Evolutionary conservation across 352 stramenopile species (phyloP).

Genomic region (Phytophthora hybrid): DNA sequence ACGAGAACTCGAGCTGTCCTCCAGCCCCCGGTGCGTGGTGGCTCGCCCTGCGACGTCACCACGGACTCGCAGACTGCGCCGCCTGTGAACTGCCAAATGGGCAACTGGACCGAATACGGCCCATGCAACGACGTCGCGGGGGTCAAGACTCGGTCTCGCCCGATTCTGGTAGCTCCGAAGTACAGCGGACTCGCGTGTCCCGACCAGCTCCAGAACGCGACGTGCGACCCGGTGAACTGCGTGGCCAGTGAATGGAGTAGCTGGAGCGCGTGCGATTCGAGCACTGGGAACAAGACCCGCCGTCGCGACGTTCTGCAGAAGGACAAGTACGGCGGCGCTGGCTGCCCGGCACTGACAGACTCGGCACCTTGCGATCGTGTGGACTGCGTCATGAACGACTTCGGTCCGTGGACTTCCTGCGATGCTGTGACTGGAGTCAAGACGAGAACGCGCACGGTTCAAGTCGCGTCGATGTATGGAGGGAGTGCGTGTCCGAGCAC

Average conservation of each 20-base stretch:
- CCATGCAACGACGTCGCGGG: constrained; percentile 46
- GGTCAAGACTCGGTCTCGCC: constrained; percentile 46
- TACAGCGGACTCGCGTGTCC: constrained; percentile 59
- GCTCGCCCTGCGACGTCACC: constrained; percentile 43
- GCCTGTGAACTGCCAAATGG: constrained; percentile 61
- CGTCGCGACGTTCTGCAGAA: constrained; percentile 46
- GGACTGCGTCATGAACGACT: constrained; percentile 52
- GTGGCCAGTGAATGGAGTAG: constrained; percentile 50
- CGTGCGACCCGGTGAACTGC: constrained; percentile 70
- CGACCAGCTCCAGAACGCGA: constrained; percentile 38
- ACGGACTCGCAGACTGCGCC: constrained; percentile 43
- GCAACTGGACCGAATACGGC: constrained; percentile 58
- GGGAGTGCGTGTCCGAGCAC: constrained; percentile 44
- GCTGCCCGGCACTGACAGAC: constrained; percentile 43
- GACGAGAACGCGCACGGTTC: constrained; percentile 43
- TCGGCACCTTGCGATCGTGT: constrained; percentile 40
- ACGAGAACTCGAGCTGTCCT: constrained; percentile 38
- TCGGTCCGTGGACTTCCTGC: constrained; percentile 43
- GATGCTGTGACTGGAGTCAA: constrained; percentile 39
- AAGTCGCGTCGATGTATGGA: constrained; percentile 42
- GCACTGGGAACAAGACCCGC: constrained; percentile 42
- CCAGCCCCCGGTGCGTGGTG: constrained; percentile 50
- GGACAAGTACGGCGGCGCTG: constrained; percentile 43
- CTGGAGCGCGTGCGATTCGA: constrained; percentile 45
- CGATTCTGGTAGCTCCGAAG: constrained; percentile 41